Percentiles rank a stretch among this genome's conserved stretches.
These are phyloP conservation scores for Amanita rubescens DNA, from an alignment of 768 basidiomycete genomes.

Conservation along the genomic window DNA sequence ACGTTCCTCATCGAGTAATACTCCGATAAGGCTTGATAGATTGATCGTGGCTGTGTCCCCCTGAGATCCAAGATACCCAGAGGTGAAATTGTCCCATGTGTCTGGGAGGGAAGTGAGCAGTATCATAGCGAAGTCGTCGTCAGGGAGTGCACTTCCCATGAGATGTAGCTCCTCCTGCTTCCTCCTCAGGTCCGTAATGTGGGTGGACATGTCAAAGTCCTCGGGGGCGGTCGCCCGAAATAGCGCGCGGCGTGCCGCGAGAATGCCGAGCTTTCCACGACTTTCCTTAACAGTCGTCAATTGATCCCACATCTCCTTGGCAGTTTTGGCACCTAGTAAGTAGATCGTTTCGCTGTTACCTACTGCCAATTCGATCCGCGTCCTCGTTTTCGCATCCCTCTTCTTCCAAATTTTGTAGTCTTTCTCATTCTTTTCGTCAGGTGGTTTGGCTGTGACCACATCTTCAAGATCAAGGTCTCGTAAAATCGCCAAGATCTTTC, in stretches of 20 bases:
- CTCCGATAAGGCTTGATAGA: slow-evolving; percentile 17
- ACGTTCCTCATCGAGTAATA: slow-evolving; percentile 9
- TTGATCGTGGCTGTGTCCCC: neutral
- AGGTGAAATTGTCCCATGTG: slow-evolving; percentile 20
- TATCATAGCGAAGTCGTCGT: slow-evolving; percentile 26
- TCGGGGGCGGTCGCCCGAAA: slow-evolving; percentile 13
- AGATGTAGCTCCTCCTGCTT: slow-evolving; percentile 18
- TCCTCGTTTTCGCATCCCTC: slow-evolving; percentile 16
- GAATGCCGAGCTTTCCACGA: slow-evolving; percentile 16
- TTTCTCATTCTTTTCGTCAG: slow-evolving; percentile 11
- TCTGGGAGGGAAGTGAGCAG: slow-evolving; percentile 22
- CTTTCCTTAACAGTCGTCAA: slow-evolving; percentile 20
- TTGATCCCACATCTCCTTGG: slow-evolving; percentile 21
- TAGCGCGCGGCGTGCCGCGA: slow-evolving; percentile 15
- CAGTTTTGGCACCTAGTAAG: slow-evolving; percentile 17
- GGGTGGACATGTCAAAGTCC: slow-evolving; percentile 19
- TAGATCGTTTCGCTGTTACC: slow-evolving; percentile 20
- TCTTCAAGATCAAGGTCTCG: slow-evolving; percentile 17
- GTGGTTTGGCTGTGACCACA: slow-evolving; percentile 5
- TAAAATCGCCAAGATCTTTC: slow-evolving; percentile 20
- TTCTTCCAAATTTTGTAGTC: slow-evolving; percentile 10
- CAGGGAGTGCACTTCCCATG: slow-evolving; percentile 16
- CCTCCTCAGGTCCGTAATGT: slow-evolving; percentile 16
- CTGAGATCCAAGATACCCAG: slow-evolving; percentile 16
- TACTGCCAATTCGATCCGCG: slow-evolving; percentile 17